A percentile compares a stretch with the other conserved stretches of the same genome.
phyloP scores from a whole-genome alignment of 805 yeast species.

The Phaffomyces antillensis region DNA sequence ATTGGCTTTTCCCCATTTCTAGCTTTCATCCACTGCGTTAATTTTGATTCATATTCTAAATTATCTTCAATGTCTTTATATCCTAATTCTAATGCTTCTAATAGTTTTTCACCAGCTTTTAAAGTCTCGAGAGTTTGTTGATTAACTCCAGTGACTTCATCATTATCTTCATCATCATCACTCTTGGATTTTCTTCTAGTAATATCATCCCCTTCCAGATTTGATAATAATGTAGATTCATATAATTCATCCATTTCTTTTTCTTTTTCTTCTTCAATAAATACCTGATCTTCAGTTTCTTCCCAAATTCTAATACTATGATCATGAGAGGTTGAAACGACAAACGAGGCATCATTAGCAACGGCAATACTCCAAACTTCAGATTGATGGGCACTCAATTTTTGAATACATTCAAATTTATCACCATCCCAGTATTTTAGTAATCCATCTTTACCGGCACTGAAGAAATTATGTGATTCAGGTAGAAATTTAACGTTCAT shows the following conservation, averaged over 20 bases:
- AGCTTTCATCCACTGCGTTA: slow-evolving; percentile 33
- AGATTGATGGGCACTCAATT: slow-evolving; percentile 76
- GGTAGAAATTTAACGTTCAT: slow-evolving; percentile 84
- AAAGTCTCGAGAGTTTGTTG: slow-evolving; percentile 86
- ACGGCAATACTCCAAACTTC: slow-evolving; percentile 94
- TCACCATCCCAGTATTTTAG: slow-evolving; percentile 98
- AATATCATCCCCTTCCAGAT: slow-evolving; percentile 51
- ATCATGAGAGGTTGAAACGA: slow-evolving; percentile 86
- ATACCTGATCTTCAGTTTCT: slow-evolving; percentile 91
- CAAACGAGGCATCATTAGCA: slow-evolving; percentile 59
- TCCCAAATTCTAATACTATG: slow-evolving; percentile 91
- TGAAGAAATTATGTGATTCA: slow-evolving; percentile 81
- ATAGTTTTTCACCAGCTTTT: slow-evolving; percentile 31
- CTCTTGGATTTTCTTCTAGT: slow-evolving; percentile 31
- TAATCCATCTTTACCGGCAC: slow-evolving; percentile 82
- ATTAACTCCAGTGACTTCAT: slow-evolving; percentile 57
- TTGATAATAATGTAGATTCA: slow-evolving; percentile 69
- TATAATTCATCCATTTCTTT: slow-evolving; percentile 90
- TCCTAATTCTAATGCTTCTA: slow-evolving; percentile 44
- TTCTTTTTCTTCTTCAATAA: slow-evolving; percentile 93
- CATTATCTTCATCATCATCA: slow-evolving; percentile 35
- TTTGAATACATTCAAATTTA: slow-evolving; percentile 90
- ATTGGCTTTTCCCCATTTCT: slow-evolving; percentile 43
- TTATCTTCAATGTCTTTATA: slow-evolving; percentile 55
- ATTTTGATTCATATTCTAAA: slow-evolving; percentile 42